Conservation (phyloP, 2,329 filamentous ascomycete genomes). For the Talaromyces amestolkiae region DNA sequence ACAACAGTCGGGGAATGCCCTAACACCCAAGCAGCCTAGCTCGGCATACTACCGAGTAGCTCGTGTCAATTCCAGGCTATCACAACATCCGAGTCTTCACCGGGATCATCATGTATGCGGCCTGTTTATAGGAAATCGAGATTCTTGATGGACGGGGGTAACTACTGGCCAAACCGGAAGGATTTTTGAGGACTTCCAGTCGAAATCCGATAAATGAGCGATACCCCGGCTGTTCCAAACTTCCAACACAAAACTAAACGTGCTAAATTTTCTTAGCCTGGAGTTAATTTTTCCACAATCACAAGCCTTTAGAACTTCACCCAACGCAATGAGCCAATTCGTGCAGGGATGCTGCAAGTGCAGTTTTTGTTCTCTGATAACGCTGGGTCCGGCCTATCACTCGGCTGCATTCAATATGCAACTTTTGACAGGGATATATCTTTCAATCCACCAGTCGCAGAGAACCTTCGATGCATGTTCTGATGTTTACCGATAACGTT, state of each 20-base stretch:
- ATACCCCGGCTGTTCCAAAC: conserved; percentile 20
- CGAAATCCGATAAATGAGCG: conserved; percentile 8
- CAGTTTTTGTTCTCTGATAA: conserved; percentile 7
- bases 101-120: neutral
- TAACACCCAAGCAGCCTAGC: neutral
- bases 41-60: neutral
- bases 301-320: neutral
- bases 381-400: neutral
- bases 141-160: neutral
- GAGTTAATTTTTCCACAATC: conserved; percentile 12
- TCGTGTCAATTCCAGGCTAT: neutral
- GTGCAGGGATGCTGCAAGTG: neutral
- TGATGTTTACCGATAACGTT: conserved; percentile 16
- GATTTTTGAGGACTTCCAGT: neutral
- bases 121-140: neutral
- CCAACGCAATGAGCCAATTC: neutral
- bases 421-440: conserved; percentile 13
- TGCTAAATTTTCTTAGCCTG: conserved; percentile 11
- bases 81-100: neutral
- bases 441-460: conserved; percentile 17
- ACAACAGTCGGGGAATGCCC: neutral
- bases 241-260: conserved; percentile 9
- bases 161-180: neutral
- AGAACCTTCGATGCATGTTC: conserved; percentile 14
- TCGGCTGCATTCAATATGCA: conserved; percentile 11